Evolutionary conservation across 148 eudicot species (phyloP).

Genomic region (Hydrangea macrophylla): DNA sequence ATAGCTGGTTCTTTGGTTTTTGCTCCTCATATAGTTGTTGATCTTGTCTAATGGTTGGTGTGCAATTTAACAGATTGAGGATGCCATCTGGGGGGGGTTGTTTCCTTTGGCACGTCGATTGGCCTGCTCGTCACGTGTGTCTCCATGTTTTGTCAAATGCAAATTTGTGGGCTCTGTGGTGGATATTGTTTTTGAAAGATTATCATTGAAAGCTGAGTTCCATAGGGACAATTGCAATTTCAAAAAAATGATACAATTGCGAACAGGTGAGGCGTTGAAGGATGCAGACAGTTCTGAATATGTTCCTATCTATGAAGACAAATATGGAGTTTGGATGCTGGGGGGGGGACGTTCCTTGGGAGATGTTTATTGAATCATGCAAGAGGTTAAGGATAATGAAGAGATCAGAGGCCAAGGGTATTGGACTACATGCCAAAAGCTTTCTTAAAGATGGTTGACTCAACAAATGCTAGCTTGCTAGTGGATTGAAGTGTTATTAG

Average conservation of each 20-base stretch:
- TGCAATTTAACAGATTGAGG: too few relatives aligned
- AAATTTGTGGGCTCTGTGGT: too few relatives aligned
- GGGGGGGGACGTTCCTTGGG: conserved; percentile 93
- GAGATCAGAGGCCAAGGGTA: conserved; percentile 47
- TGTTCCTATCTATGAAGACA: conserved; percentile 80
- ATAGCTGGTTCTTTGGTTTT: too few relatives aligned
- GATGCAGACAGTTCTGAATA: conserved; percentile 49
- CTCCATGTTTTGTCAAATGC: too few relatives aligned
- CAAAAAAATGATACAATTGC: neutral
- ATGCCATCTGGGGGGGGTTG: too few relatives aligned
- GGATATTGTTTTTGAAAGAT: too few relatives aligned
- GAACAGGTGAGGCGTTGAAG: conserved; percentile 46
- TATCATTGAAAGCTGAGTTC: too few relatives aligned
- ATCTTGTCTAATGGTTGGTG: too few relatives aligned
- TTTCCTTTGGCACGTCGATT: too few relatives aligned
- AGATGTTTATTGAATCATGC: conserved; percentile 58
- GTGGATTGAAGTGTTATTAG: neutral
- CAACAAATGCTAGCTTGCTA: neutral
- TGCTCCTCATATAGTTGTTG: too few relatives aligned
- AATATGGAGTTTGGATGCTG: conserved; percentile 96
- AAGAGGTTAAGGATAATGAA: conserved; percentile 62
- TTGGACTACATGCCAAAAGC: conserved; percentile 33
- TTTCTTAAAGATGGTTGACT: conserved; percentile 6
- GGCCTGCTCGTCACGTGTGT: too few relatives aligned
- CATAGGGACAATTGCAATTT: too few relatives aligned